Evolutionary conservation across 768 basidiomycete species (phyloP), one percentile per base, ranked within the genome.

Genomic region (Mycena olivaceomarginata): DNA sequence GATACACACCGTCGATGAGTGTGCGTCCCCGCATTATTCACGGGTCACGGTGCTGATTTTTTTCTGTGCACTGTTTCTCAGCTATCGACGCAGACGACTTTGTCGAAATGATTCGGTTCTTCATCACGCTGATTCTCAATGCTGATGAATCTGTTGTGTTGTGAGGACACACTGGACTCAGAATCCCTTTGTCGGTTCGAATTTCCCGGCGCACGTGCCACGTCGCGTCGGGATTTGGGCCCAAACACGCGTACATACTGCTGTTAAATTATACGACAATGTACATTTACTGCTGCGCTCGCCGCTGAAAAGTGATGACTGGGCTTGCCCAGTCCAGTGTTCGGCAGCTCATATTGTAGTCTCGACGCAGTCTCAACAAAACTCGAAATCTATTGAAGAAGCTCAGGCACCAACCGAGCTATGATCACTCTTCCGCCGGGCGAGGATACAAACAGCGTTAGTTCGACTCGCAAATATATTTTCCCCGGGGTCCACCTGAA

Each of bases 1-100:
- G 1, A 84, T 93, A n/a, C 95, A 95, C 83, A 94, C 94, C 3
- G 90, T 95, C 39, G 91, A 95, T 73, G 95, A 95, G 88, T 88
- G 94, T 93, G 80, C 81, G 91, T 81, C 70, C 31, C 5, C 16
- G 25, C 4, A 40, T 3, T 31, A 31, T 31, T 31, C 31, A n/a
- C n/a, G 31, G 31, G 31, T 10, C 11, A 7, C 18, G 13, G 25
- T 46, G 45, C 77, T 83, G 62, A 83, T 75, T 20, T 76, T 46
- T 25, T 70, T 46, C 9, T 6, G 31, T 25, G n/a, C n/a, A n/a
- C n/a, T n/a, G 25, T 53, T 18, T 22, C 51, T 20, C 72, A 94
- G 94, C 86, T 31, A 84, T 93, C 22, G 79, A 85, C 12, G 88
- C 87, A 1, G 89, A 91, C 74, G 84, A 85, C 6, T 91, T 94